Conservation (phyloP, 2,329 filamentous ascomycete genomes). For the Albophoma yamanashiensis region DNA sequence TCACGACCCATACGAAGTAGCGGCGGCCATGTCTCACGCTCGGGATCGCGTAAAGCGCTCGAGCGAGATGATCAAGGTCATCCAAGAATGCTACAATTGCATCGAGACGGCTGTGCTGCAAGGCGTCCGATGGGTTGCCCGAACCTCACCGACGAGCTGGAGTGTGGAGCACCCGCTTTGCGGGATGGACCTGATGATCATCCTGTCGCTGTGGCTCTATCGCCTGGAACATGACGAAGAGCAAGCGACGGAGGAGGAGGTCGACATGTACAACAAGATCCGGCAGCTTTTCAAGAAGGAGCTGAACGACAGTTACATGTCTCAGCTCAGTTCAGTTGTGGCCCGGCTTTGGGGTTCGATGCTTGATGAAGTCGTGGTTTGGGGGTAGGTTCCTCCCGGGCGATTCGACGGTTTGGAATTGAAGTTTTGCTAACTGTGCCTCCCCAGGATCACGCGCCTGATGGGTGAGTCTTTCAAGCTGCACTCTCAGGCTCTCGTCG, state of each 20-base stretch:
- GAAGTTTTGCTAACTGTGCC: constrained; percentile 8
- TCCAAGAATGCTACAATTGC: constrained; percentile 95
- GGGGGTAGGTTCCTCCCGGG: constrained; percentile 67
- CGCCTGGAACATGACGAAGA: constrained; percentile 98
- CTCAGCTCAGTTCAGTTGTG: constrained; percentile 88
- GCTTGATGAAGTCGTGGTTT: constrained; percentile 97
- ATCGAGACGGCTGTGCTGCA: constrained; percentile 92
- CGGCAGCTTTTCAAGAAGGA: constrained; percentile 87
- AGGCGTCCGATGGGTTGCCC: constrained; percentile 95
- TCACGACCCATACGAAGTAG: constrained; percentile 94
- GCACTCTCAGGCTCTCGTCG: constrained; percentile 86
- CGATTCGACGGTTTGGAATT: not conserved
- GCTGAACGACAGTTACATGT: constrained; percentile 67
- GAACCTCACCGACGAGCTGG: constrained; percentile 96
- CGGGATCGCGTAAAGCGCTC: constrained; percentile 91
- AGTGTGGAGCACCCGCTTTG: constrained; percentile 96
- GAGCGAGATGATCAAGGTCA: constrained; percentile 96
- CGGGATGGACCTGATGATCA: constrained; percentile 94
- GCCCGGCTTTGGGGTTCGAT: constrained; percentile 94
- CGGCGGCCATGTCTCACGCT: constrained; percentile 89
- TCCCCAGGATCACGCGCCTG: constrained; percentile 69
- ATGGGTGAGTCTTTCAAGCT: constrained; percentile 98
- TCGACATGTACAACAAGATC: constrained; percentile 86
- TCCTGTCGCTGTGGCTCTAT: constrained; percentile 95
- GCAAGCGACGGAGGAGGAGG: constrained; percentile 71